Evolutionary conservation across 1,284 basidiomycete species (phyloP).

Genomic region (Tilletiaria anomala): DNA sequence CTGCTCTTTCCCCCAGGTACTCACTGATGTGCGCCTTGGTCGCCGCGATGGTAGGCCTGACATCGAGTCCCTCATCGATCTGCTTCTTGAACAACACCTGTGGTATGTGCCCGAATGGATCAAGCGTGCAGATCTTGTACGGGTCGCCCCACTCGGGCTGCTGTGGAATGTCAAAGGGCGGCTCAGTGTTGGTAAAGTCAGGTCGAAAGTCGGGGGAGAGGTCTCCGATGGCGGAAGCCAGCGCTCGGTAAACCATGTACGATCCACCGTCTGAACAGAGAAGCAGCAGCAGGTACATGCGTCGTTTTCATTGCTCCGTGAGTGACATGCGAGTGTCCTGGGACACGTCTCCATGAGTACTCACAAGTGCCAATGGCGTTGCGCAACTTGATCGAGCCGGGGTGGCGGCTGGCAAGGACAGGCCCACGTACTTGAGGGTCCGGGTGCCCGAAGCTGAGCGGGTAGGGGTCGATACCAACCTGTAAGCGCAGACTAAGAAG

Average conservation of each 20-base stretch:
- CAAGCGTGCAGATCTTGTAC: constrained; percentile 77
- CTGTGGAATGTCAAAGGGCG: constrained; percentile 66
- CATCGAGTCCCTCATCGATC: constrained; percentile 37
- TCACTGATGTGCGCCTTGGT: constrained; percentile 53
- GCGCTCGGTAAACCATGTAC: constrained; percentile 85
- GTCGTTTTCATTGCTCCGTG: too few relatives aligned
- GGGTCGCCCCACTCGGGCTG: constrained; percentile 68
- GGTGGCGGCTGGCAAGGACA: constrained; percentile 73
- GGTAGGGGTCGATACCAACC: constrained; percentile 52
- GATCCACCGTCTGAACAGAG: constrained; percentile 80
- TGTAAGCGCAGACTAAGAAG: not conserved
- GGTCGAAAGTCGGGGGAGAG: constrained; percentile 54
- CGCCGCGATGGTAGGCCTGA: constrained; percentile 13
- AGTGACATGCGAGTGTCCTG: too few relatives aligned
- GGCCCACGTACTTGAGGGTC: constrained; percentile 61
- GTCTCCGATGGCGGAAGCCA: constrained; percentile 68
- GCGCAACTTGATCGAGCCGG: constrained; percentile 61
- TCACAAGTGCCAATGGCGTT: constrained; percentile 90
- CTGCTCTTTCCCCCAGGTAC: too few relatives aligned
- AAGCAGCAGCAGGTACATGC: too few relatives aligned
- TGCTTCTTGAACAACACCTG: constrained; percentile 56
- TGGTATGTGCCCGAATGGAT: constrained; percentile 84
- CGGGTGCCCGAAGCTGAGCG: constrained; percentile 65
- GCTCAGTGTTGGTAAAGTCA: constrained; percentile 66
- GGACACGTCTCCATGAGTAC: too few relatives aligned